Conservation (phyloP, 139 green algal species). For the Zygnema circumcarinatum region DNA sequence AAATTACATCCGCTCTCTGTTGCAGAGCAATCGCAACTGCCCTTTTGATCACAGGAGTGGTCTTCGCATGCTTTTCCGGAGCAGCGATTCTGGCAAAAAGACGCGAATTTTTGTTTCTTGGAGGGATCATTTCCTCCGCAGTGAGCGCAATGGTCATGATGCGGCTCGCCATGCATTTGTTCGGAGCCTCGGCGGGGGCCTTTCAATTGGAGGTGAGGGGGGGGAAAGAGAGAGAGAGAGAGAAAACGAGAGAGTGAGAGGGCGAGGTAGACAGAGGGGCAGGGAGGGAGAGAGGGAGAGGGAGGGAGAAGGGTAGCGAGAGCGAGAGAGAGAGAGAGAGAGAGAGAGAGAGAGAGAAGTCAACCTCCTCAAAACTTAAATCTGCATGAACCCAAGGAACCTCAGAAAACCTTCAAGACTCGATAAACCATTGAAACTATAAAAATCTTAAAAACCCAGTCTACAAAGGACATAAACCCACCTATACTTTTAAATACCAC, state of each 20-base stretch:
- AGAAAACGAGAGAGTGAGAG: background rate
- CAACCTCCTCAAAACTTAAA: too few relatives aligned
- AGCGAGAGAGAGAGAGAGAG: background rate
- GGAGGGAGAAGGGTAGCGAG: too few relatives aligned
- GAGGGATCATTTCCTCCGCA: constrained; percentile 54
- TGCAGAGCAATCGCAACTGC: constrained; percentile 19
- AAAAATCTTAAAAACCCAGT: too few relatives aligned
- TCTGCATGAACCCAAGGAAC: too few relatives aligned
- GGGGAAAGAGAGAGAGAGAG: background rate
- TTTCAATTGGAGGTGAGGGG: constrained; percentile 56
- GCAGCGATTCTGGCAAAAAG: constrained; percentile 44
- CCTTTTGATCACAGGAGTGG: constrained; percentile 46
- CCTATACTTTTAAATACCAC: too few relatives aligned
- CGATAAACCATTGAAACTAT: too few relatives aligned
- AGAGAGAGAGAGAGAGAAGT: background rate
- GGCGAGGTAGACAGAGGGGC: background rate
- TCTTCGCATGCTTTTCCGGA: constrained; percentile 61
- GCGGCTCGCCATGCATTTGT: constrained; percentile 52
- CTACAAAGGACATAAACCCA: too few relatives aligned
- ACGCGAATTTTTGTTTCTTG: constrained; percentile 56
- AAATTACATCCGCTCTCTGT: background rate
- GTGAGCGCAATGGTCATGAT: constrained; percentile 54
- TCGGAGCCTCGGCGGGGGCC: constrained; percentile 29
- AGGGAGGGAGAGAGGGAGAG: too few relatives aligned
- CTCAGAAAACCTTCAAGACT: too few relatives aligned